A percentile compares a stretch with the other conserved stretches of the same genome.
Conservation (phyloP, 2,329 filamentous ascomycete genomes). For the Pyricularia sp. region DNA sequence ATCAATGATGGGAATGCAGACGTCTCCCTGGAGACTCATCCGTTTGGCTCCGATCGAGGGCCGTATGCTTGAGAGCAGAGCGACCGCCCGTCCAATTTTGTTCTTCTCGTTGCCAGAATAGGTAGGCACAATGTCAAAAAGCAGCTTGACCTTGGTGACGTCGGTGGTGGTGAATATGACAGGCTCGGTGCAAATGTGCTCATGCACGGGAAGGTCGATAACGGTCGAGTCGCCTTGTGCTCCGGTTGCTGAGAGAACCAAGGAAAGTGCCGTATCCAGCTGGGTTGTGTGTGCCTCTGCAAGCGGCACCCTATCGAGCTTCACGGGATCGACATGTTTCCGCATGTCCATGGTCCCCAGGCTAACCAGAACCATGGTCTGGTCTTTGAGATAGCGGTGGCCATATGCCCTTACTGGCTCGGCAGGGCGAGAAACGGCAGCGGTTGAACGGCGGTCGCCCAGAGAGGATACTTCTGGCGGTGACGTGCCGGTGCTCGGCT, state of each 20-base stretch:
- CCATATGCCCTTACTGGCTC: conserved; percentile 92
- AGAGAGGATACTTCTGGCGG: conserved; percentile 46
- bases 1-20: conserved; percentile 82
- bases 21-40: conserved; percentile 85
- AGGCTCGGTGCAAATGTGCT: conserved; percentile 86
- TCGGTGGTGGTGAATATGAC: conserved; percentile 78
- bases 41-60: conserved; percentile 70
- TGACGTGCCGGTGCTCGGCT: conserved; percentile 20
- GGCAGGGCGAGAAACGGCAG: conserved; percentile 34
- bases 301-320: conserved; percentile 76
- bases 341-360: conserved; percentile 90
- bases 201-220: conserved; percentile 85
- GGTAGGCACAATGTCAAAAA: conserved; percentile 92
- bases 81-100: conserved; percentile 80
- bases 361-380: conserved; percentile 83
- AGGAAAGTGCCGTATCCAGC: conserved; percentile 82
- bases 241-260: conserved; percentile 77
- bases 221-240: conserved; percentile 78
- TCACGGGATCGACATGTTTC: conserved; percentile 68
- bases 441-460: conserved; percentile 42
- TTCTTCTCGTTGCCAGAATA: conserved; percentile 83
- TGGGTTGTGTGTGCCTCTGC: conserved; percentile 83
- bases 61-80: conserved; percentile 74
- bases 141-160: conserved; percentile 66
- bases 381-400: conserved; percentile 81